phyloP scores from a whole-genome alignment of 352 stramenopile genomes.

The Globisporangium spinosum region DNA sequence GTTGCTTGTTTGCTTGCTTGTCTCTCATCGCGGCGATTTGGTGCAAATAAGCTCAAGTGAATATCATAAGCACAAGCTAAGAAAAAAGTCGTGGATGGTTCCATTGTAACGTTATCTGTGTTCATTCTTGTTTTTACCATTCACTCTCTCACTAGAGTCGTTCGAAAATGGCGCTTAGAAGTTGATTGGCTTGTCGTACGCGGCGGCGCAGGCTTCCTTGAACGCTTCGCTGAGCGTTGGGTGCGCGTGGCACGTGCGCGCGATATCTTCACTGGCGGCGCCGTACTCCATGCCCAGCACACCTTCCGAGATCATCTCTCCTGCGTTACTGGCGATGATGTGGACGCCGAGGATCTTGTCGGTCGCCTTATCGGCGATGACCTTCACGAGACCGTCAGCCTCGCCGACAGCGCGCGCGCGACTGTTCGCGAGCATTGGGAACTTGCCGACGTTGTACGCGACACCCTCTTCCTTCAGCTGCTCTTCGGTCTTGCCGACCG shows the following conservation, averaged over 20 bases:
- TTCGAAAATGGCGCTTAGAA: slow-evolving; percentile 84
- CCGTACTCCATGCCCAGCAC: slow-evolving; percentile 99
- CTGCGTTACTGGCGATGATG: slow-evolving; percentile 98
- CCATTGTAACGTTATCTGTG: not conserved
- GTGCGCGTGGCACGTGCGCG: slow-evolving; percentile 97
- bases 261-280: slow-evolving; percentile 97
- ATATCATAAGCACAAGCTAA: too few species aligned
- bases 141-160: not conserved
- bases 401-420: slow-evolving; percentile 93
- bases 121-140: not conserved
- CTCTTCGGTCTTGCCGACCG: slow-evolving; percentile 97
- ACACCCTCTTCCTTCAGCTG: slow-evolving; percentile 95
- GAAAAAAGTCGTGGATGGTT: not conserved
- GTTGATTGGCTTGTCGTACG: slow-evolving; percentile 99
- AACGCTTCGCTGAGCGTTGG: slow-evolving; percentile 98
- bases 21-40: not conserved
- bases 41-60: too few species aligned
- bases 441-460: slow-evolving; percentile 96
- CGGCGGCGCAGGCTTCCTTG: slow-evolving; percentile 98
- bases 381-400: slow-evolving; percentile 96
- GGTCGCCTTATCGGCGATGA: slow-evolving; percentile 96
- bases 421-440: slow-evolving; percentile 97
- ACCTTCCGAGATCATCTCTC: slow-evolving; percentile 99
- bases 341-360: slow-evolving; percentile 98
- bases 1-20: not conserved